Evolutionary conservation across 768 basidiomycete genomes (phyloP).

Genomic region (Gelatoporia subvermispora): DNA sequence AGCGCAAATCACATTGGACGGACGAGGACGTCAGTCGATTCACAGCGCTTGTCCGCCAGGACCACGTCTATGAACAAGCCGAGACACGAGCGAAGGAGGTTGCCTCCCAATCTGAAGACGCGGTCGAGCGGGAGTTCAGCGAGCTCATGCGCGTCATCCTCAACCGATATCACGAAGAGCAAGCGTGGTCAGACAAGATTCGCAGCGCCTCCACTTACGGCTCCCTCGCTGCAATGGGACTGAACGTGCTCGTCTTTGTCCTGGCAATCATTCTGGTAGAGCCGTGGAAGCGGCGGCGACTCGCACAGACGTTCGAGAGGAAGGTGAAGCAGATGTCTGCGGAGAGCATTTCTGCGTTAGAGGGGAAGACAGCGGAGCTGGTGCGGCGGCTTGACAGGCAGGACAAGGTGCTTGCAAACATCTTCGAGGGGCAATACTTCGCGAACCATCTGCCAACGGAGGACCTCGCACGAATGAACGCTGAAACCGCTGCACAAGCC

Average conservation of each 20-base stretch:
- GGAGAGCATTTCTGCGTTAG: slow-evolving; percentile 32
- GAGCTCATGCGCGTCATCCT: slow-evolving; percentile 87
- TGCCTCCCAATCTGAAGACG: slow-evolving; percentile 67
- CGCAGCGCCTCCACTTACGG: slow-evolving; percentile 94
- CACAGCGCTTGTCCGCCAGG: slow-evolving; percentile 84
- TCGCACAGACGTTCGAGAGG: slow-evolving; percentile 87
- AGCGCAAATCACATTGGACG: slow-evolving; percentile 93
- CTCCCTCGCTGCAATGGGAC: slow-evolving; percentile 73
- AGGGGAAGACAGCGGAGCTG: slow-evolving; percentile 44
- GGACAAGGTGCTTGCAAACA: slow-evolving; percentile 27
- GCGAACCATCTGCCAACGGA: slow-evolving; percentile 7
- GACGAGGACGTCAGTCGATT: slow-evolving; percentile 83
- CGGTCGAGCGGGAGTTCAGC: slow-evolving; percentile 82
- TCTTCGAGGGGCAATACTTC: slow-evolving; percentile 20
- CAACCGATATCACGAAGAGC: slow-evolving; percentile 94
- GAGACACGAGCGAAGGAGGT: slow-evolving; percentile 66
- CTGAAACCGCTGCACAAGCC: background rate
- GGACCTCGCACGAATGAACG: slow-evolving; percentile 11
- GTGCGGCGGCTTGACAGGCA: slow-evolving; percentile 46
- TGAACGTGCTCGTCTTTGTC: slow-evolving; percentile 89
- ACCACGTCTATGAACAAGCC: slow-evolving; percentile 81
- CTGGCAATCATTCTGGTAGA: slow-evolving; percentile 88
- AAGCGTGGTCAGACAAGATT: slow-evolving; percentile 99
- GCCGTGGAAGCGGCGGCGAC: slow-evolving; percentile 87
- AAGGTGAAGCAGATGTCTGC: slow-evolving; percentile 52